Evolutionary conservation across 169 alveolate species (phyloP), one percentile per base, ranked within the genome.

Genomic region (Plasmodium inui): DNA sequence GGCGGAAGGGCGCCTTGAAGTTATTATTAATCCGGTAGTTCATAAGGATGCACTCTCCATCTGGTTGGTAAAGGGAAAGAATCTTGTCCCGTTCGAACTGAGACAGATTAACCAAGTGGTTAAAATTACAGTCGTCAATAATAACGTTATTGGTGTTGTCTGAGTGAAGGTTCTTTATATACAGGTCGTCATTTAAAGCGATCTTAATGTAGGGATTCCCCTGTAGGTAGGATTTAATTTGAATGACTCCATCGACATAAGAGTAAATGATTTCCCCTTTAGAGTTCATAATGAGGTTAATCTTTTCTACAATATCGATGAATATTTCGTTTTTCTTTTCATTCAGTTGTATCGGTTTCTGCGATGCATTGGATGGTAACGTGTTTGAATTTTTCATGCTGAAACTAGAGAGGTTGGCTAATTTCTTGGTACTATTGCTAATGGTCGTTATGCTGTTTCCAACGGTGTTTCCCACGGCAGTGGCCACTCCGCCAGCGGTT

Each of bases 11-110:
- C 0, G 96, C 97, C n/a, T 92, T 85, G 37, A 92, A 82, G 22
- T 96, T 96, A 53, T 94, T 94, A 12, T 96, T 92, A 30, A 98
- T 97, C 88, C 99, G 94, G 94, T 99, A 99, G 91, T 99, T 98
- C 99, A 99, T 98, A 41, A 98, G 98, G 83, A 98, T 97, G 83
- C 98, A 98, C 93, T 98, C 99, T n/a, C 99, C 99, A 89, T 98
- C 99, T 2, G 99, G 99, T 10, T 99, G 99, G 44, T 95, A 86
- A 78, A 99, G 97, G 74, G 98, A 96, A 41, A 98, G 94, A 3
- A 98, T 97, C 74, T 97, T 97, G 19, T 94, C 96, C 1, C 89
- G 82, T 72, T 96, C 94, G 81, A 98, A 97, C 39, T 98, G 98
- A 34, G 95, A 94, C 6, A 96, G 84, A 94, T 97, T 96, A n/a